These are phyloP conservation scores for Pisolithus microcarpus DNA, from an alignment of 768 basidiomycete genomes.

Conservation along the genomic window DNA sequence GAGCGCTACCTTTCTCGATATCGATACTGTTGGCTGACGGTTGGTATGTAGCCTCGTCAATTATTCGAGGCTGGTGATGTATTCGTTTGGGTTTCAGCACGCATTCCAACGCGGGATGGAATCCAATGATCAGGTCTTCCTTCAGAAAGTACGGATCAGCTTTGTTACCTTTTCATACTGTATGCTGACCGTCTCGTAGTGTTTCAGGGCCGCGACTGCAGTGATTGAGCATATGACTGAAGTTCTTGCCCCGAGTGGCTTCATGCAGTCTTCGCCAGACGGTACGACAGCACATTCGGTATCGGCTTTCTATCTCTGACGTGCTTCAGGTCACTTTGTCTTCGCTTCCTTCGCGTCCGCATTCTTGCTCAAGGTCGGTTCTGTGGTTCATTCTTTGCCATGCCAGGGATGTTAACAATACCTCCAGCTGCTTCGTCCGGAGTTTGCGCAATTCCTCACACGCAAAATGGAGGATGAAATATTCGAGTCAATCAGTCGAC, in stretches of 20 bases:
- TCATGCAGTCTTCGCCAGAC: constrained; percentile 74
- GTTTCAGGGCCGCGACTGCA: constrained; percentile 60
- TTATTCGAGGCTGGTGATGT: constrained; percentile 80
- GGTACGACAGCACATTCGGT: constrained; percentile 32
- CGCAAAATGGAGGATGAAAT: constrained; percentile 60
- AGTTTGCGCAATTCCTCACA: constrained; percentile 56
- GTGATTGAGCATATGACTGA: constrained; percentile 64
- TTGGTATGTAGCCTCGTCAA: constrained; percentile 48
- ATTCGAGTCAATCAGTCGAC: constrained; percentile 60
- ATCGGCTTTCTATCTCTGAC: not conserved
- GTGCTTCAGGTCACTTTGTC: constrained; percentile 57
- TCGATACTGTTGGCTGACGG: constrained; percentile 6
- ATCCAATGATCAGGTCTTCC: constrained; percentile 55
- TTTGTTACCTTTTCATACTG: not conserved
- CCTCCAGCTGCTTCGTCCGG: constrained; percentile 60
- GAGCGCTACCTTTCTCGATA: constrained; percentile 22
- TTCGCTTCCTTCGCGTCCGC: constrained; percentile 79
- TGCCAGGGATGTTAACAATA: not conserved
- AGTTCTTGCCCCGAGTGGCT: constrained; percentile 59
- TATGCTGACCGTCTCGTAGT: constrained; percentile 32
- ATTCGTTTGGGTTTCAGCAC: constrained; percentile 80
- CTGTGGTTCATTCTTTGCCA: not conserved
- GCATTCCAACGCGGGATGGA: constrained; percentile 67
- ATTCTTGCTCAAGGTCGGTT: constrained; percentile 67
- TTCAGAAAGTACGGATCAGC: constrained; percentile 45